Evolutionary conservation across 1,284 basidiomycete species (phyloP).

Genomic region (Irpex sp.): DNA sequence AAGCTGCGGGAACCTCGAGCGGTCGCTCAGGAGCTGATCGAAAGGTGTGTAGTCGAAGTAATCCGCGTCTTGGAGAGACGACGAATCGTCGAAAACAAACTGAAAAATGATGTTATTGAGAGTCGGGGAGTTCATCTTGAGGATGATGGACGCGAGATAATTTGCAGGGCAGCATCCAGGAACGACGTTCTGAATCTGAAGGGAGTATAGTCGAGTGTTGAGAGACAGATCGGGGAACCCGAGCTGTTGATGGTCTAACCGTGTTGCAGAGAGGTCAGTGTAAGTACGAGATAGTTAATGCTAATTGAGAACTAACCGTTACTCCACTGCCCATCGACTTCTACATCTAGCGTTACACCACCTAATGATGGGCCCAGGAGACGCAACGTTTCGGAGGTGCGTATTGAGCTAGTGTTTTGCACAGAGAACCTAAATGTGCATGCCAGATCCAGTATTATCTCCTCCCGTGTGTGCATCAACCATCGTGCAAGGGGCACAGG

Average conservation of each 20-base stretch:
- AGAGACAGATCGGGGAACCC: neutral
- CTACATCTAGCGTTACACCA: neutral
- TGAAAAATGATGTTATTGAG: too few relatives aligned
- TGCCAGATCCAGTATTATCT: neutral
- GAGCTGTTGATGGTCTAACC: neutral
- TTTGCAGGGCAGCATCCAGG: neutral
- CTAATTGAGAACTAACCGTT: neutral
- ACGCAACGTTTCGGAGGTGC: neutral
- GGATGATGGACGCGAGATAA: neutral
- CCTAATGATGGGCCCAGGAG: neutral
- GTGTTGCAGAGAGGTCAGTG: too few relatives aligned
- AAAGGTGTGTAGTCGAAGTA: too few relatives aligned
- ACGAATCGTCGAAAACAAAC: too few relatives aligned
- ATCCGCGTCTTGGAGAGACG: too few relatives aligned
- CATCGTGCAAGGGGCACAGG: neutral
- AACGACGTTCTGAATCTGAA: neutral
- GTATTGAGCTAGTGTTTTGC: neutral
- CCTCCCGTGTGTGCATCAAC: neutral
- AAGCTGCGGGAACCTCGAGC: too few relatives aligned
- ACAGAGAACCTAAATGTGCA: neutral
- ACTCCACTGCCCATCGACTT: neutral
- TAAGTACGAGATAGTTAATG: neutral
- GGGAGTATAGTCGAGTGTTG: neutral
- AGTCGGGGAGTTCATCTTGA: neutral
- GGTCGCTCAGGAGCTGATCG: too few relatives aligned